Evolutionary conservation across 805 yeast genomes (phyloP), one percentile per base, ranked within the genome.

Genomic region (Clavispora phyllophila): DNA sequence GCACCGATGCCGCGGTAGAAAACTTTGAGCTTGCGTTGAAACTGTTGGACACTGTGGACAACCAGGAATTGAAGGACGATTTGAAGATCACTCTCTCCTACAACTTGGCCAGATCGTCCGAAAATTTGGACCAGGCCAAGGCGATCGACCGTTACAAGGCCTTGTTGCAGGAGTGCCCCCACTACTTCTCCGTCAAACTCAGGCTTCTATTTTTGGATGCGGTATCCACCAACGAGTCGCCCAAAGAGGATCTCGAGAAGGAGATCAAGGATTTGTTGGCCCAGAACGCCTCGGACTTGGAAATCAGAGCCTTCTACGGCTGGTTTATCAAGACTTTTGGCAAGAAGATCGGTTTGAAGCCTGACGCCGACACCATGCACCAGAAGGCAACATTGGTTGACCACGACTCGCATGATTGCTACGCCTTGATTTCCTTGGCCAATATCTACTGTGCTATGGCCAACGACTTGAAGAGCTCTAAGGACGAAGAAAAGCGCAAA

Each of bases 361-460:
- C 73, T 7, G 83, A 78, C 49, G 59, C 77, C 27, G 96, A 88
- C 61, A 82, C 87, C 48, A 69, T 75, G 12, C 95, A 86, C 57
- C 90, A 87, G 58, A 87, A 87, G 61, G 86, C 84, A 37, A 88
- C 99, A 0, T 73, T 93, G 50, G 84, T 82, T 26, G 81, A 84
- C 45, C 79, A 76, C 57, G 88, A 89, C 58, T 83, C 89, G 1
- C 97, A 89, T 62, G 99, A 93, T 65, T 65, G 81, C 31, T 91
- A 90, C 63, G 93, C 99, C 0, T 73, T 93, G 49, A 78, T 89
- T 15, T 89, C 96, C 1, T 70, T 93, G 56, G 99, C 95, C 9
- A 93, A 91, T 58, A 75, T 91, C 39, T 93, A 91, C 60, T 77
- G 87, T 53, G 62, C 78, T 1, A 80, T 87, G 65, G 97, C 96